Evolutionary conservation across 148 eudicot species (phyloP).

Genomic region (Rhododendron simsii): DNA sequence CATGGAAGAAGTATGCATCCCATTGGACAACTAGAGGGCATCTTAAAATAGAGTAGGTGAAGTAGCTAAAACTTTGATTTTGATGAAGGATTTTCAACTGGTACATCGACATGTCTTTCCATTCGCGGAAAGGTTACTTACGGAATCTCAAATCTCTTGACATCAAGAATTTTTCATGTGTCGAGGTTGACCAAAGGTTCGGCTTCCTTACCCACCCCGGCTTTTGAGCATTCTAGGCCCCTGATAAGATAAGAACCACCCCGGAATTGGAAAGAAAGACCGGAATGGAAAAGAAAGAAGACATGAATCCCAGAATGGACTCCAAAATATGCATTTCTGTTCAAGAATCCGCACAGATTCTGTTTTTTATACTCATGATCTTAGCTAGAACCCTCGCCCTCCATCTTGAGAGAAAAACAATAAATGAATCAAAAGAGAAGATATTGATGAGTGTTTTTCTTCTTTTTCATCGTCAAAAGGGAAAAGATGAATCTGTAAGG

Average conservation of each 20-base stretch:
- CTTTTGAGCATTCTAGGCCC: neutral
- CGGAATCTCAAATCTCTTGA: neutral
- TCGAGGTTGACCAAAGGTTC: neutral
- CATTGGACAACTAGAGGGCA: neutral
- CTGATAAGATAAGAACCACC: neutral
- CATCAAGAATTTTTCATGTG: neutral
- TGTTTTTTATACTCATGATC: neutral
- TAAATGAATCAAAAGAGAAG: neutral
- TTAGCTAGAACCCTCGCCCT: neutral
- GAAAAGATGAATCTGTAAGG: neutral
- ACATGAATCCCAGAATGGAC: neutral
- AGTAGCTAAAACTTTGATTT: slow-evolving; percentile 6
- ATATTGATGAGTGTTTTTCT: neutral
- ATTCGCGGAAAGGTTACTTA: neutral
- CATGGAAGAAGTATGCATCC: neutral
- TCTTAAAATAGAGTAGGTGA: slow-evolving; percentile 10
- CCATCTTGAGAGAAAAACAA: neutral
- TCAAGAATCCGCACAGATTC: neutral
- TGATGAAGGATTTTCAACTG: neutral
- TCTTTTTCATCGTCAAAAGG: neutral
- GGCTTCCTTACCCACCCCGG: neutral
- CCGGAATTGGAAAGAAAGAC: too few relatives aligned
- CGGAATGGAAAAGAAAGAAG: neutral
- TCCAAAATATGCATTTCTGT: neutral
- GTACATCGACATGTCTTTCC: neutral